Base-by-base conservation (phyloP, 805 yeast species). In the Kodamaea leandrae region DNA sequence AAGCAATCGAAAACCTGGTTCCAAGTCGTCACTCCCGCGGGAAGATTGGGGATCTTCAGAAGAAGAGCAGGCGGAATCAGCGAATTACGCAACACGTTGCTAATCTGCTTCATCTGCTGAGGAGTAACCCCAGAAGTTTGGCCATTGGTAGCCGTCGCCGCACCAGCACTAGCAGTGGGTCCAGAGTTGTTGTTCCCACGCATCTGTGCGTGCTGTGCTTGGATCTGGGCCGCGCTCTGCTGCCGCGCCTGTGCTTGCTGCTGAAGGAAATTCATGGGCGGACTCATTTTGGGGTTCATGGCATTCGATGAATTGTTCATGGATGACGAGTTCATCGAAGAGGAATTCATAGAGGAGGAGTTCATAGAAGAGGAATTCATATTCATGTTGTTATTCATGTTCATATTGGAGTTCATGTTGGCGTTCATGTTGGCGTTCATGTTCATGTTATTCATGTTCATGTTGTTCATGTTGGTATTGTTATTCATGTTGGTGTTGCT, bases 11-110 rank as follows among this genome's bases (percentile, higher is more conserved):
- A 78, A 20, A 87, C 78, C 55, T 81, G 86, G 16, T 79, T 77
- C 96, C 96, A 89, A 5, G 95, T 86, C 50, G 76, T 82, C 20
- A 82, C 82, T 37, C 80, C 83, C 10, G 82, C 82, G 0, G 96
- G 96, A 24, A 87, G 67, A 35, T 77, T 82, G 7, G 95, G 95
- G 35, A 87, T 75, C 52, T 77, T 77, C 39, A 74, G 70, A 15
- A 87, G 62, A 18, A 87, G 59, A 2, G 78, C 76, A 12, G 76
- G 76, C 0, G 96, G 96, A 37, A 89, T 86, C 3, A 86, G 88
- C 2, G 79, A 65, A 32, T 77, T 78, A 46, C 82, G 77, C 55
- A 86, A 70, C 48, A 74, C 57, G 37, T 60, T 58, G 32, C 61
- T 55, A 39, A 68, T 60, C 43, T 65, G 70, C 41, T 63, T 68